phyloP scores from a whole-genome alignment of 805 yeast genomes.

The Ogataea parapolymorpha region DNA sequence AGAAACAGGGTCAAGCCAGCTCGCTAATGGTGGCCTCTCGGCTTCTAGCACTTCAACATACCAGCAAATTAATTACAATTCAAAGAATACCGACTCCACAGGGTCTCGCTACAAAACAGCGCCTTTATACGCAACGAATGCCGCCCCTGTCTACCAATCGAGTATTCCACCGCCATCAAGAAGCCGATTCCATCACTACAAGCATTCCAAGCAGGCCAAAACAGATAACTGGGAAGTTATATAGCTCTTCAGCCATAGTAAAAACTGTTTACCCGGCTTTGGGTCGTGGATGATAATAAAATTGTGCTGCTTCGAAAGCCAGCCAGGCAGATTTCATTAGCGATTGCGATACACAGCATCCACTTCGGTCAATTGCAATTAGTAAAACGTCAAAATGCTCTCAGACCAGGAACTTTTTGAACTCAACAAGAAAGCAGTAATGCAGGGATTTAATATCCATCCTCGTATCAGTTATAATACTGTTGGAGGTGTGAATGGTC shows the following conservation, averaged over 20 bases:
- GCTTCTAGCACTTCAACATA: conserved; percentile 13
- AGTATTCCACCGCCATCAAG: conserved; percentile 1
- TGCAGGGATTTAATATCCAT: conserved; percentile 84
- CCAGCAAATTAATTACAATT: conserved; percentile 11
- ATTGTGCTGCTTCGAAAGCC: conserved; percentile 15
- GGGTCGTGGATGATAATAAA: conserved; percentile 7
- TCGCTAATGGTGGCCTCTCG: conserved; percentile 10
- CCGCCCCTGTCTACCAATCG: conserved; percentile 11
- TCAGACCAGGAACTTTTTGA: conserved; percentile 50
- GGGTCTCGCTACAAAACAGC: conserved; percentile 9
- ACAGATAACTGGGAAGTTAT: conserved; percentile 28
- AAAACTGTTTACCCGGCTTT: conserved; percentile 7
- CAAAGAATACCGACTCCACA: conserved; percentile 1
- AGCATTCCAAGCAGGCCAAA: conserved; percentile 1
- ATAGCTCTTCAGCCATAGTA: conserved; percentile 2
- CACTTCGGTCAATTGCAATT: conserved; percentile 9
- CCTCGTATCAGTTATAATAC: conserved; percentile 94
- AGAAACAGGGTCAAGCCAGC: conserved; percentile 11
- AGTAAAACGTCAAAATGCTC: conserved; percentile 24
- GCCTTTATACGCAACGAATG: conserved; percentile 13
- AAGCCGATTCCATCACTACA: conserved; percentile 7
- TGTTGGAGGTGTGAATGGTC: conserved; percentile 98
- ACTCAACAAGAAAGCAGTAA: conserved; percentile 86
- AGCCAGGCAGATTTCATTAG: conserved; percentile 11
- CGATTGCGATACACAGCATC: conserved; percentile 8